phyloP scores from a whole-genome alignment of 805 yeast genomes.

The Clavispora asparagi region DNA sequence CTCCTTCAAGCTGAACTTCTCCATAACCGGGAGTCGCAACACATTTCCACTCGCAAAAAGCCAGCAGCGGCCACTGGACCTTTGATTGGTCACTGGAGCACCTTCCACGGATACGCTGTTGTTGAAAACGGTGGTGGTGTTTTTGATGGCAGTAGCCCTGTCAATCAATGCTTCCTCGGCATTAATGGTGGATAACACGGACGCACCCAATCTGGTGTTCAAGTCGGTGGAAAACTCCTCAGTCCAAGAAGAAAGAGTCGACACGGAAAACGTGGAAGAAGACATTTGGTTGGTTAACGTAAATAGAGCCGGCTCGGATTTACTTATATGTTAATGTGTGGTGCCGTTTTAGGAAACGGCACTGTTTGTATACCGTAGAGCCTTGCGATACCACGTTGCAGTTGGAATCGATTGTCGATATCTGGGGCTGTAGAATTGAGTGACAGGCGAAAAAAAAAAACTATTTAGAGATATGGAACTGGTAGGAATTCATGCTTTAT shows the following conservation, averaged over 20 bases:
- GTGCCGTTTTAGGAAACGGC: background rate
- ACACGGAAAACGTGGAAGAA: background rate
- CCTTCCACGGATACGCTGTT: slow-evolving; percentile 45
- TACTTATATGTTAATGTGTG: background rate
- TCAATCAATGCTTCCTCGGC: slow-evolving; percentile 16
- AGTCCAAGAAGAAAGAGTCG: slow-evolving; percentile 6
- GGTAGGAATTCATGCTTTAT: too few species aligned
- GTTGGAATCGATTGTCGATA: too few species aligned
- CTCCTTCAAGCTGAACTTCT: slow-evolving; percentile 14
- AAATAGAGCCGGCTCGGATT: background rate
- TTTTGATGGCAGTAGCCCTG: slow-evolving; percentile 11
- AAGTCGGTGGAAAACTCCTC: slow-evolving; percentile 3
- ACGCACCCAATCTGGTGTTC: slow-evolving; percentile 10
- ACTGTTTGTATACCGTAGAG: too few species aligned
- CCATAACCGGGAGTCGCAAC: slow-evolving; percentile 14
- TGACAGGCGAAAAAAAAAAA: too few species aligned
- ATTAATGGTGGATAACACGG: slow-evolving; percentile 10
- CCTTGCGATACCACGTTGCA: background rate
- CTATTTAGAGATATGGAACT: too few species aligned
- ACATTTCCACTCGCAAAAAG: slow-evolving; percentile 17
- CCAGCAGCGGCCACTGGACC: slow-evolving; percentile 18
- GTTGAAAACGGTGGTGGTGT: slow-evolving; percentile 35
- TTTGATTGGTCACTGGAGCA: slow-evolving; percentile 42
- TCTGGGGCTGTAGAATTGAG: too few species aligned
- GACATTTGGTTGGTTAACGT: background rate